phyloP scores from a whole-genome alignment of 805 yeast species.

The Suhomyces sp. region DNA sequence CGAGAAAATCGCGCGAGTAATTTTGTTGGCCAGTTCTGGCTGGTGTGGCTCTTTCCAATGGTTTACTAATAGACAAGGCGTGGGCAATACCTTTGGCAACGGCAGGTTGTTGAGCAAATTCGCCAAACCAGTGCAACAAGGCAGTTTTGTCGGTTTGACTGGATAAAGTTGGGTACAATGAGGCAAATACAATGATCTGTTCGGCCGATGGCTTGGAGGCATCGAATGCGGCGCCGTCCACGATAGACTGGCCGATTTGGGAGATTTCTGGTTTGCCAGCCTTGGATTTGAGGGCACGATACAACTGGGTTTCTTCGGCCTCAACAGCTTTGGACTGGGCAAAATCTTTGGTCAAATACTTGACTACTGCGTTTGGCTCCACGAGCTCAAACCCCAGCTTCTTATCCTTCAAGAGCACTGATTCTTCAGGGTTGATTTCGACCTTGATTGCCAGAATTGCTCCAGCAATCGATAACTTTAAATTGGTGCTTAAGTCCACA shows the following conservation, averaged over 20 bases:
- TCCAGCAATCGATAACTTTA: conserved; percentile 23
- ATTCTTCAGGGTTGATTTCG: conserved; percentile 21
- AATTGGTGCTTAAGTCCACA: conserved; percentile 21
- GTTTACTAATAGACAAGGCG: conserved; percentile 46
- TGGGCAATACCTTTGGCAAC: conserved; percentile 45
- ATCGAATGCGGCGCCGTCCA: not conserved
- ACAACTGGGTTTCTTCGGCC: conserved; percentile 46
- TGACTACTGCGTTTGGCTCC: conserved; percentile 69
- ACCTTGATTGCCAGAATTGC: conserved; percentile 13
- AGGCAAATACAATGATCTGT: conserved; percentile 58
- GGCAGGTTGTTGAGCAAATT: conserved; percentile 34
- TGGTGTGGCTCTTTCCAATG: conserved; percentile 37
- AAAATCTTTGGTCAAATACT: conserved; percentile 56
- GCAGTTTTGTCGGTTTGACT: conserved; percentile 10
- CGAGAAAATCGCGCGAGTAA: conserved; percentile 29
- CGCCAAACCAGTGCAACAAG: conserved; percentile 36
- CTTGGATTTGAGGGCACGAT: conserved; percentile 36
- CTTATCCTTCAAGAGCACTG: conserved; percentile 29
- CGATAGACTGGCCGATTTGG: not conserved
- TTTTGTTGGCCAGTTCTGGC: conserved; percentile 39
- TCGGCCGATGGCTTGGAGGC: conserved; percentile 40
- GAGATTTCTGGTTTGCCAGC: conserved; percentile 12
- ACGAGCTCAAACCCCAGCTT: conserved; percentile 45
- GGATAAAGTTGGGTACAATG: conserved; percentile 44
- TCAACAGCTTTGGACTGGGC: conserved; percentile 27